Conservation (phyloP, 345 rosid species). For the Dipteronia sinensis region DNA sequence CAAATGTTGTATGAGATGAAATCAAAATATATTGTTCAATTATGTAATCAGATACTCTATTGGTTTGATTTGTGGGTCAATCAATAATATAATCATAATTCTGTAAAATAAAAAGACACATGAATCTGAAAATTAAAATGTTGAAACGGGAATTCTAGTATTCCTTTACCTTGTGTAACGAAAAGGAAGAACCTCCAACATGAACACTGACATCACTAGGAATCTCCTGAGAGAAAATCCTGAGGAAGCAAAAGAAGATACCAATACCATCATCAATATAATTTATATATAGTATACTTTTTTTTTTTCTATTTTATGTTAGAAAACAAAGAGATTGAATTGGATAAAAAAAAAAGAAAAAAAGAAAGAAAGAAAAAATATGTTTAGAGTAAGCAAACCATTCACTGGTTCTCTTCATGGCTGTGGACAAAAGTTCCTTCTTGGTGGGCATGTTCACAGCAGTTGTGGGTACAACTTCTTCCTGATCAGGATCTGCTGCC, state of each 20-base stretch:
- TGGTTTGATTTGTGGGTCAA: not conserved
- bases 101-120: not conserved
- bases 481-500: conserved; percentile 52
- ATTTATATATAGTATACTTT: not conserved
- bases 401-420: conserved; percentile 93
- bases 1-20: conserved; percentile 23
- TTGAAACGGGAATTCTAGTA: not conserved
- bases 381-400: conserved; percentile 44
- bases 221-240: conserved; percentile 96
- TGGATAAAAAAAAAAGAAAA: conserved; percentile 1
- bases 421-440: conserved; percentile 79
- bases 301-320: too few species aligned
- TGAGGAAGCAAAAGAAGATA: conserved; percentile 32
- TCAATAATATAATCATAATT: not conserved
- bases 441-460: conserved; percentile 51
- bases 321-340: not conserved
- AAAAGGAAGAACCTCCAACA: conserved; percentile 72
- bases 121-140: conserved; percentile 8
- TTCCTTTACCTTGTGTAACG: conserved; percentile 68
- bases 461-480: conserved; percentile 38
- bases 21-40: not conserved
- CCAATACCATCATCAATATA: not conserved
- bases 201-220: conserved; percentile 87
- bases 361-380: not conserved
- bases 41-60: not conserved